phyloP scores from a whole-genome alignment of 2,329 filamentous ascomycete genomes.

The Fusarium camptoceras region DNA sequence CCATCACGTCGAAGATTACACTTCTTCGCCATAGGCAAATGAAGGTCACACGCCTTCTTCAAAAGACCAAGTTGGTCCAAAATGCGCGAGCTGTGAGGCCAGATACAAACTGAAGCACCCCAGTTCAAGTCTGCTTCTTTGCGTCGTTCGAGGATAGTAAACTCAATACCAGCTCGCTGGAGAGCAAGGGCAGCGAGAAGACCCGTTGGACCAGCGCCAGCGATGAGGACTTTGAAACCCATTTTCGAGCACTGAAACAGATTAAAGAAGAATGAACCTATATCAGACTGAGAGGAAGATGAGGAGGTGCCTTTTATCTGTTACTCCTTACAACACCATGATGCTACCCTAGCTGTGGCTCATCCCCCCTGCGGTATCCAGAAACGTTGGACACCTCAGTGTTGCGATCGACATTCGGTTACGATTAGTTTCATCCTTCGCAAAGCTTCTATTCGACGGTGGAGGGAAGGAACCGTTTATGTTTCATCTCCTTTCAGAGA shows the following conservation, averaged over 20 bases:
- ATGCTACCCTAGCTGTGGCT: neutral
- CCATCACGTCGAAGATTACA: conserved; percentile 26
- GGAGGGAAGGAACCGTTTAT: neutral
- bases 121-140: conserved; percentile 23
- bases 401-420: conserved; percentile 25
- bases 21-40: conserved; percentile 23
- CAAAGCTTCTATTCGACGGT: neutral
- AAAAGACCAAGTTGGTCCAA: conserved; percentile 25
- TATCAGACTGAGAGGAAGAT: no score
- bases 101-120: conserved; percentile 23
- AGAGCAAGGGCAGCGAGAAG: conserved; percentile 18
- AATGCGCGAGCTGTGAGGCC: conserved; percentile 25
- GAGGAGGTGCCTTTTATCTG: neutral
- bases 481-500: neutral
- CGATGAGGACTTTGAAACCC: conserved; percentile 26
- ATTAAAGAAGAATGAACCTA: neutral
- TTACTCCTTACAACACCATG: neutral
- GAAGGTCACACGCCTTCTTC: neutral
- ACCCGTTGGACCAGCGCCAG: conserved; percentile 19
- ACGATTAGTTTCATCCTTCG: neutral
- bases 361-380: neutral
- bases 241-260: neutral
- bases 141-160: conserved; percentile 15
- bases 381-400: conserved; percentile 11
- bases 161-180: conserved; percentile 17